These are phyloP conservation scores for Xylaria sp. DNA, from an alignment of 2,329 filamentous ascomycete genomes.

Conservation along the genomic window DNA sequence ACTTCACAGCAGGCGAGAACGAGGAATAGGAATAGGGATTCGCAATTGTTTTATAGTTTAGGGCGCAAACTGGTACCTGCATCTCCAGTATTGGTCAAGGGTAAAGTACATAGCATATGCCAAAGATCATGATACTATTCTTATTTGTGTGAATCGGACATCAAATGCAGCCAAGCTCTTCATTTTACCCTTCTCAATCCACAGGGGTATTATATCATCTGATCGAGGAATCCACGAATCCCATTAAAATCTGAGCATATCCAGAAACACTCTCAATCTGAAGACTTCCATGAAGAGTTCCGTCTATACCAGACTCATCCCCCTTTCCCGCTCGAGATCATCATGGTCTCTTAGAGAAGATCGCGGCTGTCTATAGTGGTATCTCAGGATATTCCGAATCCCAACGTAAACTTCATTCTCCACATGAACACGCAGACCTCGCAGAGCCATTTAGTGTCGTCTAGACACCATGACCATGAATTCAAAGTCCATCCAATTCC, in stretches of 20 bases:
- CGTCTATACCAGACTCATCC: constrained; percentile 7
- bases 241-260: neutral
- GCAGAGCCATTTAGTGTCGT: neutral
- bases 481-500: neutral
- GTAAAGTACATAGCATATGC: constrained; percentile 4
- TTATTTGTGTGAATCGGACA: neutral
- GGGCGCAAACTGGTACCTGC: neutral
- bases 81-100: neutral
- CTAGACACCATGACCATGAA: constrained; percentile 3
- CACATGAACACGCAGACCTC: neutral
- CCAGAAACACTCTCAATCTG: constrained; percentile 6
- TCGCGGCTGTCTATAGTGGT: constrained; percentile 32
- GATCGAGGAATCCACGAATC: constrained; percentile 4
- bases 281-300: neutral
- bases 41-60: too few relatives aligned
- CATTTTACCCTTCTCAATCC: neutral
- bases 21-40: neutral
- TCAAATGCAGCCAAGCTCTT: constrained; percentile 3
- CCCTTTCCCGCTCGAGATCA: neutral
- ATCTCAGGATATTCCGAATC: constrained; percentile 21
- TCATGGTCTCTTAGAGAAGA: constrained; percentile 22
- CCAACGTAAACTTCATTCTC: constrained; percentile 8
- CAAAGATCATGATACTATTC: neutral
- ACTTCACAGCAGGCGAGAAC: neutral
- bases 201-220: constrained; percentile 15